These are phyloP conservation scores for Solanum hybrid DNA, from an alignment of 305 asterid species.

Conservation along the genomic window DNA sequence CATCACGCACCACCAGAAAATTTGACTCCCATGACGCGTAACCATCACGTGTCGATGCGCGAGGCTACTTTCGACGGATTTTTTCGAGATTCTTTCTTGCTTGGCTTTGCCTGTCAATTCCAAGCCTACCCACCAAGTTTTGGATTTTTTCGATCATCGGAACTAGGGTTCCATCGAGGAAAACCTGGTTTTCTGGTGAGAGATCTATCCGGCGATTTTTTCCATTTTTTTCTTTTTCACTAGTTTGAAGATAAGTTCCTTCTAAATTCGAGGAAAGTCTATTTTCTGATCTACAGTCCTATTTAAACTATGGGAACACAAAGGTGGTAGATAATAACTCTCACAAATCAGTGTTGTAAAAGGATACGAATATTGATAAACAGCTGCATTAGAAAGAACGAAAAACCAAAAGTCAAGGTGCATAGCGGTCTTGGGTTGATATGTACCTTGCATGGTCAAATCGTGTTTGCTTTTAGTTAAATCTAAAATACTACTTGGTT, in stretches of 20 bases:
- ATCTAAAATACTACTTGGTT: neutral
- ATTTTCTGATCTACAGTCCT: neutral
- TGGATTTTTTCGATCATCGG: neutral
- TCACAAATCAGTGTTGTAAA: neutral
- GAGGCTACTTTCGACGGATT: neutral
- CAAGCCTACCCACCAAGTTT: neutral
- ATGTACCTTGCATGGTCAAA: neutral
- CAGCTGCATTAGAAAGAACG: neutral
- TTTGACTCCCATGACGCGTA: neutral
- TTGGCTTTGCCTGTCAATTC: neutral
- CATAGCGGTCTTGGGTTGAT: neutral
- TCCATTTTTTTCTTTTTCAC: neutral
- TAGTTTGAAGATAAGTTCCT: neutral
- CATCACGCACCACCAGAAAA: neutral
- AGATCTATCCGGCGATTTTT: neutral
- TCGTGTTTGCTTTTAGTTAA: neutral
- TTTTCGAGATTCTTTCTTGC: neutral
- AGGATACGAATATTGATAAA: accelerated
- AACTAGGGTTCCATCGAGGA: neutral
- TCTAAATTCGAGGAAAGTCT: neutral
- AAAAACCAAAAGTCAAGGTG: neutral
- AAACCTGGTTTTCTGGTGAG: neutral
- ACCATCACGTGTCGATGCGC: neutral
- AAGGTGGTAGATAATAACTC: neutral
- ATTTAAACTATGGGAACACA: neutral